These are phyloP conservation scores for Alternaria tenuissima DNA, from an alignment of 2,329 filamentous ascomycete species.

Conservation along the genomic window DNA sequence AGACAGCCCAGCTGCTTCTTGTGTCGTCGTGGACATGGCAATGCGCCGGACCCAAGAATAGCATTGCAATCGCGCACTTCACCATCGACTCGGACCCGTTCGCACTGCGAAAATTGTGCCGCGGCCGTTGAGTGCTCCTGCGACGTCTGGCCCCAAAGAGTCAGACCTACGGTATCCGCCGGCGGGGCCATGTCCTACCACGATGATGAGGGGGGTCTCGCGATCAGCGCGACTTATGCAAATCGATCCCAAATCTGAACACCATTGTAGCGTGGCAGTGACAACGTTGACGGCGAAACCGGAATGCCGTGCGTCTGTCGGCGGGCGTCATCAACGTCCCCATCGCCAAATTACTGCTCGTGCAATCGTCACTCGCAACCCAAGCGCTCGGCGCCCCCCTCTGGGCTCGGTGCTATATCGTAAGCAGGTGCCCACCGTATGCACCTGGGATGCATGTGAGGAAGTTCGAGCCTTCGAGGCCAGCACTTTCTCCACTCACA, in stretches of 20 bases:
- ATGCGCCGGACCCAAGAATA: slow-evolving; percentile 10
- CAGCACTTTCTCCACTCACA: slow-evolving; percentile 23
- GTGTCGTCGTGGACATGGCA: slow-evolving; percentile 8
- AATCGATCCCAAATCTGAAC: slow-evolving; percentile 23
- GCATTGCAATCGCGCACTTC: slow-evolving; percentile 1
- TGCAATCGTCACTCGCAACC: slow-evolving; percentile 34
- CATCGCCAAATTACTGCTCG: slow-evolving; percentile 19
- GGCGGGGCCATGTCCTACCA: slow-evolving; percentile 21
- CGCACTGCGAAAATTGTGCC: slow-evolving; percentile 34
- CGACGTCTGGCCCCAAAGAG: slow-evolving; percentile 20
- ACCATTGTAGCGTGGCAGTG: slow-evolving; percentile 26
- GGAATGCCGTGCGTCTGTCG: slow-evolving; percentile 7
- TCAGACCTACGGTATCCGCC: slow-evolving; percentile 8
- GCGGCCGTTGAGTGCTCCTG: slow-evolving; percentile 30
- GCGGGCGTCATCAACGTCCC: slow-evolving; percentile 29
- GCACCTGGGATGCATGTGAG: slow-evolving; percentile 20
- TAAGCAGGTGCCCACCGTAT: slow-evolving; percentile 28
- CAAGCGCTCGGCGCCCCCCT: slow-evolving; percentile 26
- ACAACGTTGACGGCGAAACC: slow-evolving; percentile 27
- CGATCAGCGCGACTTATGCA: slow-evolving; percentile 28
- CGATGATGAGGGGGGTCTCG: slow-evolving; percentile 18
- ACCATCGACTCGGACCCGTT: slow-evolving; percentile 20
- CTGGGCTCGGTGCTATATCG: slow-evolving; percentile 26
- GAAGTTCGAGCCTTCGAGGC: slow-evolving; percentile 24
- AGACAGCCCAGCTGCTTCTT: slow-evolving; percentile 3